phyloP scores from a whole-genome alignment of 2,329 filamentous ascomycete species.

The Coniella vitis region DNA sequence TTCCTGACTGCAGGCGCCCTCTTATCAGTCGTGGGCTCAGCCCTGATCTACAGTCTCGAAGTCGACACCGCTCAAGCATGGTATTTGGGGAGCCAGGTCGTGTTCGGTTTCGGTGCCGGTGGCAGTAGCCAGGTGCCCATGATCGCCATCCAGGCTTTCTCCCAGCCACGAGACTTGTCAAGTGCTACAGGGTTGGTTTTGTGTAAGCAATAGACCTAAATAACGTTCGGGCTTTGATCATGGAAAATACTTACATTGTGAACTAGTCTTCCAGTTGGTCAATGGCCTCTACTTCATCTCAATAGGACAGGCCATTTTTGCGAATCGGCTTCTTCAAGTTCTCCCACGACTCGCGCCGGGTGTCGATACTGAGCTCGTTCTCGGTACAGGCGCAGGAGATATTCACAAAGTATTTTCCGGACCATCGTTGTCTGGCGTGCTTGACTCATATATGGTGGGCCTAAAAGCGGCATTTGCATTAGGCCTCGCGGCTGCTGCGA shows the following conservation, averaged over 20 bases:
- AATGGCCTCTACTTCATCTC: background rate
- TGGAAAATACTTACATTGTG: background rate
- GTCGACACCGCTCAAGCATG: conserved; percentile 21
- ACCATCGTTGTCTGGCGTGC: background rate
- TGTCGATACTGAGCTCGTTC: background rate
- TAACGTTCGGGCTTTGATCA: conserved; percentile 15
- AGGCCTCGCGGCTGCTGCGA: too few species aligned
- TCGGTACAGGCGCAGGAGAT: background rate
- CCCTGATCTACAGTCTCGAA: conserved; percentile 27
- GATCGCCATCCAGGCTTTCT: conserved; percentile 21
- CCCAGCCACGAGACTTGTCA: conserved; percentile 28
- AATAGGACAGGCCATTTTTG: background rate
- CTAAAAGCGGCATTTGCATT: background rate
- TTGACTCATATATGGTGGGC: background rate
- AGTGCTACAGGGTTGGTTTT: conserved; percentile 32
- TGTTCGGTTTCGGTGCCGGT: conserved; percentile 5
- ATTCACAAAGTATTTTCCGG: background rate
- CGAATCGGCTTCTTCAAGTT: background rate
- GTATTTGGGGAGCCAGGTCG: conserved; percentile 32
- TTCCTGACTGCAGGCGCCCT: conserved; percentile 22
- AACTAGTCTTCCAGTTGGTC: background rate
- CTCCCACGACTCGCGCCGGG: background rate
- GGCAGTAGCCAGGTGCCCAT: background rate
- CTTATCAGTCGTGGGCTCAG: conserved; percentile 28
- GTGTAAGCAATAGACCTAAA: background rate